Conservation (phyloP, 208 protist species). For the Wallacemonas collosoma region DNA sequence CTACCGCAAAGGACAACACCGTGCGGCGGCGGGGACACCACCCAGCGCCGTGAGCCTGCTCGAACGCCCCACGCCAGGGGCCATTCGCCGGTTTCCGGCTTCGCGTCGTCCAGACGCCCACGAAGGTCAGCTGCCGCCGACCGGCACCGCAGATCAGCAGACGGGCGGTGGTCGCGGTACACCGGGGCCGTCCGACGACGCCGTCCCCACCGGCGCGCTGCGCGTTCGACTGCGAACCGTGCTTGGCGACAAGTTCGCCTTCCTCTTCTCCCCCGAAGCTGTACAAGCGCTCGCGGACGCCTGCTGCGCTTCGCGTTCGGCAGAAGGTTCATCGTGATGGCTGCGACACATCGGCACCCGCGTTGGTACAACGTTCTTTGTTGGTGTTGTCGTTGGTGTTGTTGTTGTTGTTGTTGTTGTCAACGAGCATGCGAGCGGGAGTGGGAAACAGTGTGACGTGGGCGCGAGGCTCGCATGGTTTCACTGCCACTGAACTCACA, state of each 20-base stretch:
- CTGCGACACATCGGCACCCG: not conserved
- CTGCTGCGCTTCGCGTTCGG: not conserved
- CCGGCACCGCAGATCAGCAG: not conserved
- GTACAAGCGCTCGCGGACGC: not conserved
- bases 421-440: no score
- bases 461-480: no score
- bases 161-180: constrained; percentile 28
- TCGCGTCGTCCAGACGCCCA: no score
- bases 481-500: no score
- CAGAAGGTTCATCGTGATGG: not conserved
- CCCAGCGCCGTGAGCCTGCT: no score
- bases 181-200: constrained; percentile 1
- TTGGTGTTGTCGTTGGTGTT: no score
- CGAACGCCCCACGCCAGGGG: no score
- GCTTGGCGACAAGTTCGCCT: constrained; percentile 23
- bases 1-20: constrained; percentile 1
- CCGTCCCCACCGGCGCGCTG: not conserved
- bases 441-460: no score
- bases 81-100: no score
- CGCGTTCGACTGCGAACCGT: not conserved
- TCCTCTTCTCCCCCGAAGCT: constrained; percentile 20
- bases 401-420: no score
- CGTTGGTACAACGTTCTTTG: no score
- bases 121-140: no score
- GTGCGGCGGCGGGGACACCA: not conserved